These are phyloP conservation scores for Acanthamoeba royreba DNA, from an alignment of 208 protist genomes.

Conservation along the genomic window DNA sequence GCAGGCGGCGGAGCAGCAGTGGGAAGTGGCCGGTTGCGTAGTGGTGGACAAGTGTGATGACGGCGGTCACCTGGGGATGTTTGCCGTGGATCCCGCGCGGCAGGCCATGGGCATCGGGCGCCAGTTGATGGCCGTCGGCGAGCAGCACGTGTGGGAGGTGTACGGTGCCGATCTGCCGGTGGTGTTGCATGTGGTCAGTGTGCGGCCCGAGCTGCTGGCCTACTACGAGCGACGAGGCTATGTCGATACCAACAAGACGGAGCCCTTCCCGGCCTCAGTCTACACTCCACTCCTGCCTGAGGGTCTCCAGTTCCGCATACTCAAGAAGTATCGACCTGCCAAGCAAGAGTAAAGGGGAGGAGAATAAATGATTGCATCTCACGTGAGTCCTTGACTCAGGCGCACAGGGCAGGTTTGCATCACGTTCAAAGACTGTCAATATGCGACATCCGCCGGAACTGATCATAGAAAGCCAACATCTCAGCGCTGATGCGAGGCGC, in stretches of 20 bases:
- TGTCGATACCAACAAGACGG: neutral
- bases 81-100: neutral
- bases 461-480: slow-evolving; percentile 39
- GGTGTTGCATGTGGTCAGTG: neutral
- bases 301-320: neutral
- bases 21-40: neutral
- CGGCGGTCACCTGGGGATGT: neutral
- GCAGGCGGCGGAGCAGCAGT: neutral
- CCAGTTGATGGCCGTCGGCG: neutral
- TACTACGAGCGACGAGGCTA: neutral
- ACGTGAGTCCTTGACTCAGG: neutral
- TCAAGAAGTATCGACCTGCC: neutral
- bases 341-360: neutral
- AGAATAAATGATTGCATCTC: neutral
- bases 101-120: neutral
- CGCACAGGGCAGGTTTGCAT: no score
- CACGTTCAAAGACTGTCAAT: slow-evolving; percentile 2
- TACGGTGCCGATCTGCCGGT: neutral
- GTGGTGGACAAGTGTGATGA: neutral
- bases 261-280: neutral
- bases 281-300: neutral
- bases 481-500: neutral
- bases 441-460: neutral
- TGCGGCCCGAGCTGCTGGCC: neutral
- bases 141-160: neutral